Evolutionary conservation across 306 rosid species (phyloP).

Genomic region (Citrullus mucosospermus): DNA sequence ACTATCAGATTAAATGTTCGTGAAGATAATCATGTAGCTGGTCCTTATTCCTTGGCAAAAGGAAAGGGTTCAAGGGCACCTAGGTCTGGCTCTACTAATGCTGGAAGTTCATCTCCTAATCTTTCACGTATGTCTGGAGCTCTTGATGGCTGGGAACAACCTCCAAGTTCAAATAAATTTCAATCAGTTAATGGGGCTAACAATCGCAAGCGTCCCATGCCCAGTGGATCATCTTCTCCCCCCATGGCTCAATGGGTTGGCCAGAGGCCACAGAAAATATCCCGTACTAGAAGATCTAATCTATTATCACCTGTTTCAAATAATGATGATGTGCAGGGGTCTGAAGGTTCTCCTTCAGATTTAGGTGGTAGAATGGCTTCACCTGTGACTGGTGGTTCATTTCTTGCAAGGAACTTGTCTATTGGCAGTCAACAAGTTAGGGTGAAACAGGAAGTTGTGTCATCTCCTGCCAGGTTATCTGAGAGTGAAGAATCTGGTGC

Average conservation of each 20-base stretch:
- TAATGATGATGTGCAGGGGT: slow-evolving; percentile 45
- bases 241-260: slow-evolving; percentile 85
- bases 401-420: slow-evolving; percentile 29
- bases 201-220: slow-evolving; percentile 46
- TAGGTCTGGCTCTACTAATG: slow-evolving; percentile 38
- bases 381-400: slow-evolving; percentile 33
- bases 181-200: slow-evolving; percentile 27
- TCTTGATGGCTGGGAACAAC: slow-evolving; percentile 47
- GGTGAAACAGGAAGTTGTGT: slow-evolving; percentile 36
- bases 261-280: slow-evolving; percentile 71
- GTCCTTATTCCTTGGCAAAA: slow-evolving; percentile 40
- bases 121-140: slow-evolving; percentile 40
- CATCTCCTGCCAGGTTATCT: slow-evolving; percentile 57
- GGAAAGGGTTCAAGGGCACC: slow-evolving; percentile 70
- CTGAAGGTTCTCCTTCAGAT: slow-evolving; percentile 58
- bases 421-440: slow-evolving; percentile 27
- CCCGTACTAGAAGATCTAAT: slow-evolving; percentile 75
- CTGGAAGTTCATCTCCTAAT: slow-evolving; percentile 43
- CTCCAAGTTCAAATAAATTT: slow-evolving; percentile 36
- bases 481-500: slow-evolving; percentile 72
- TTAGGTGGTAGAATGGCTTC: slow-evolving; percentile 38
- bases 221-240: slow-evolving; percentile 45
- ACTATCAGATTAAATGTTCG: slow-evolving; percentile 35
- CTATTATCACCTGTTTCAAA: slow-evolving; percentile 55
- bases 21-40: slow-evolving; percentile 34